Evolutionary conservation across 345 rosid species (phyloP).

Genomic region (Gossypium rotundifolium): DNA sequence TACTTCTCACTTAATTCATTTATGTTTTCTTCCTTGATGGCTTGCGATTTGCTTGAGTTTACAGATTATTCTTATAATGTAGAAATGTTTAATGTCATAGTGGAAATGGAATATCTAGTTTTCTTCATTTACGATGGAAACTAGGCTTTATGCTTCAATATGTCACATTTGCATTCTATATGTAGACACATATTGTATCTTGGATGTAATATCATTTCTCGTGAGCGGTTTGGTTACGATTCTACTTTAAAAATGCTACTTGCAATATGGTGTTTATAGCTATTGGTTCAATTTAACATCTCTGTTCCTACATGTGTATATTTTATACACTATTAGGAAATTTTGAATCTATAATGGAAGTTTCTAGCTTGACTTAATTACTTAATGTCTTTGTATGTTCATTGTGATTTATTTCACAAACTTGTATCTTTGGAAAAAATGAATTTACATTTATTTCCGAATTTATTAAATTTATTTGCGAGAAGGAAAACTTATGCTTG

Average conservation of each 20-base stretch:
- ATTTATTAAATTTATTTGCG: constrained; percentile 22
- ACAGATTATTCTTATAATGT: background rate
- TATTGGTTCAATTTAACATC: background rate
- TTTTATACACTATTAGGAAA: background rate
- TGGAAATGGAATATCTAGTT: background rate
- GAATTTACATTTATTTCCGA: background rate
- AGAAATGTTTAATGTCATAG: background rate
- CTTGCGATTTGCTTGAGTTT: background rate
- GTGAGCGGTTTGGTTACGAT: background rate
- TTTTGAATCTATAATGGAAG: background rate
- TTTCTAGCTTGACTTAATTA: background rate
- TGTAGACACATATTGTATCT: background rate
- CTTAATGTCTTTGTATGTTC: background rate
- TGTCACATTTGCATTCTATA: background rate
- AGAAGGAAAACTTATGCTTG: constrained; percentile 92
- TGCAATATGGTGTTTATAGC: background rate
- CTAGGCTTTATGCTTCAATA: background rate
- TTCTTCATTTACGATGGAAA: background rate
- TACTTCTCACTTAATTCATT: background rate
- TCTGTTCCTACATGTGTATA: background rate
- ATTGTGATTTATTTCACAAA: background rate
- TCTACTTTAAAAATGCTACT: background rate
- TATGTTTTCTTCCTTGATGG: background rate
- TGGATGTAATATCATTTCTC: background rate
- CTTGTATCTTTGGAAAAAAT: background rate